phyloP scores from a whole-genome alignment of 257 asterid species.

The Perilla frutescens region DNA sequence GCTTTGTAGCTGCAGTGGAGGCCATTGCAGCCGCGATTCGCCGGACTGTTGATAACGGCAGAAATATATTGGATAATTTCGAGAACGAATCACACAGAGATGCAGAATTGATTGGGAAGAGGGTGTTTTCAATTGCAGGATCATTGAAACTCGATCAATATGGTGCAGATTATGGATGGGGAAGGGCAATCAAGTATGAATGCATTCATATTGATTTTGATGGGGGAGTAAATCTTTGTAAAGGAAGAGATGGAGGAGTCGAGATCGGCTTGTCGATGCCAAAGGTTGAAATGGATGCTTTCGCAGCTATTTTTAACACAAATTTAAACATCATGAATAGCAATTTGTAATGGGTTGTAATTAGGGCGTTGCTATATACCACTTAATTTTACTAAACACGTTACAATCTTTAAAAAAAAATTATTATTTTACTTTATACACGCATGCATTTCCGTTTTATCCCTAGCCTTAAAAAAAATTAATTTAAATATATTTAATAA shows the following conservation, averaged over 20 bases:
- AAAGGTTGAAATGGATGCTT: slow-evolving; percentile 15
- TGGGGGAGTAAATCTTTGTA: neutral
- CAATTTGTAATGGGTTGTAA: neutral
- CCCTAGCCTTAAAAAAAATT: too few species aligned
- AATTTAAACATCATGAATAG: neutral
- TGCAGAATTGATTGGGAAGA: neutral
- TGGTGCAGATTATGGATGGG: neutral
- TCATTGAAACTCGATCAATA: neutral
- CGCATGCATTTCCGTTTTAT: too few species aligned
- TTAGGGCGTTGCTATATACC: too few species aligned
- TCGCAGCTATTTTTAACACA: neutral
- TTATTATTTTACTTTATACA: too few species aligned
- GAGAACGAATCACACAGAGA: too few species aligned
- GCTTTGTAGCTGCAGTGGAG: neutral
- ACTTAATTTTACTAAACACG: too few species aligned
- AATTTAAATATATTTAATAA: too few species aligned
- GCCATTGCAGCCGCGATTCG: neutral
- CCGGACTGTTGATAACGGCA: neutral
- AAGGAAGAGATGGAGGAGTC: slow-evolving; percentile 1
- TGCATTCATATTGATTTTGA: neutral
- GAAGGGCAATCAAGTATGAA: neutral
- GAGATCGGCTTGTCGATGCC: slow-evolving; percentile 8
- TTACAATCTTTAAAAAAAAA: too few species aligned
- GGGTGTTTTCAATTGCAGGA: neutral
- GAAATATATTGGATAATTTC: neutral